phyloP scores from a whole-genome alignment of 2,329 filamentous ascomycete genomes.

The Phoma sp. region DNA sequence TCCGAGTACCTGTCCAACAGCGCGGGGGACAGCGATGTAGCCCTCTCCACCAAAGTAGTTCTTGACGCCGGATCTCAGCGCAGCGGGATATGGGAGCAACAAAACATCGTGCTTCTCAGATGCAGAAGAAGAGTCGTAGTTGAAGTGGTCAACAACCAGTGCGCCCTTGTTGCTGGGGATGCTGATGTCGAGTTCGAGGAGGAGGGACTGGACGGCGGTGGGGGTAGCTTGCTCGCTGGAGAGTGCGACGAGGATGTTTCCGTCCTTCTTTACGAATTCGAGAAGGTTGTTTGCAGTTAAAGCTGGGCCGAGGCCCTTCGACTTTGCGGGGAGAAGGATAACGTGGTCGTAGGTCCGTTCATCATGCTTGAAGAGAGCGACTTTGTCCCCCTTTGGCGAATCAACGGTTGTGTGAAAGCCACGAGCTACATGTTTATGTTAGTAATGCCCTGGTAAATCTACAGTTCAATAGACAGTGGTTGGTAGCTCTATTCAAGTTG shows the following conservation, averaged over 20 bases:
- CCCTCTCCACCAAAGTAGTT: constrained; percentile 77
- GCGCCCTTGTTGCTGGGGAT: constrained; percentile 86
- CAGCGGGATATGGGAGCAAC: constrained; percentile 73
- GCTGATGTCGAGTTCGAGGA: constrained; percentile 86
- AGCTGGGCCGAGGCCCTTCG: constrained; percentile 90
- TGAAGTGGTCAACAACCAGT: constrained; percentile 93
- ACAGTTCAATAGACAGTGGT: not conserved
- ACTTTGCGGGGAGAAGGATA: constrained; percentile 84
- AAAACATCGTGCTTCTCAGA: constrained; percentile 88
- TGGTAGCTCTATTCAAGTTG: constrained; percentile 6
- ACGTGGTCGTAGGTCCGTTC: constrained; percentile 92
- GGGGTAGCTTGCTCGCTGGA: constrained; percentile 75
- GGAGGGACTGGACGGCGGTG: constrained; percentile 76
- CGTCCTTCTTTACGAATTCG: constrained; percentile 88
- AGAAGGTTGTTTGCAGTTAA: constrained; percentile 86
- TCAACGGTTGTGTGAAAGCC: constrained; percentile 83
- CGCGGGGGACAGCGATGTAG: constrained; percentile 80
- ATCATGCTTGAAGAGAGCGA: constrained; percentile 84
- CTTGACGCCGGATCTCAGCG: constrained; percentile 72
- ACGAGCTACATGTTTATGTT: constrained; percentile 64
- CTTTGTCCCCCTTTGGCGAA: constrained; percentile 61
- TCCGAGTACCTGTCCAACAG: constrained; percentile 82
- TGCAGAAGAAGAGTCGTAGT: constrained; percentile 80
- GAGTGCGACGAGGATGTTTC: constrained; percentile 88
- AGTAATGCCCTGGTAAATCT: constrained; percentile 8